phyloP scores from a whole-genome alignment of 345 rosid species.

The Dipteronia dyeriana region DNA sequence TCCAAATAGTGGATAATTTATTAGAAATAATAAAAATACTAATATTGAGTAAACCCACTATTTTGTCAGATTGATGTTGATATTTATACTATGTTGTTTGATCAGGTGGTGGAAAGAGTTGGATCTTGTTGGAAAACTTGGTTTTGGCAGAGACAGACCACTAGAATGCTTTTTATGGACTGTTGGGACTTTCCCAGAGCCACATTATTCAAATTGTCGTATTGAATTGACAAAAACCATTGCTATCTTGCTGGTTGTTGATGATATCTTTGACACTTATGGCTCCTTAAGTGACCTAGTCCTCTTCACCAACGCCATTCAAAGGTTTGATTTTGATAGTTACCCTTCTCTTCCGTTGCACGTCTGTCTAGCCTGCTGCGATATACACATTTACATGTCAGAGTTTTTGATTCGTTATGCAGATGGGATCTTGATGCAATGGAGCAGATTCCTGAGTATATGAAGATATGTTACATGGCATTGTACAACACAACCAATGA shows the following conservation, averaged over 20 bases:
- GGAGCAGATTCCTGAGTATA: conserved; percentile 33
- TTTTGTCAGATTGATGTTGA: too few relatives aligned
- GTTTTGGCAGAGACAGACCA: conserved; percentile 35
- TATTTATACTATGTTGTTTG: too few relatives aligned
- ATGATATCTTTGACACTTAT: conserved; percentile 32
- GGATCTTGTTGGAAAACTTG: conserved; percentile 26
- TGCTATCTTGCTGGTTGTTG: conserved; percentile 29
- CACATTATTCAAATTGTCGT: conserved; percentile 22
- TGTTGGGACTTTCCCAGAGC: conserved; percentile 27
- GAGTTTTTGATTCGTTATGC: neutral
- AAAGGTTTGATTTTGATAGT: conserved; percentile 14
- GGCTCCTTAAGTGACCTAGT: conserved; percentile 26
- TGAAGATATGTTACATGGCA: conserved; percentile 39
- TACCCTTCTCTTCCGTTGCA: neutral
- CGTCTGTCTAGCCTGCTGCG: too few relatives aligned
- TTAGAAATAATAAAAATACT: too few relatives aligned
- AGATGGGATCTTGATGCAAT: conserved; percentile 34
- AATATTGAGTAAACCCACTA: too few relatives aligned
- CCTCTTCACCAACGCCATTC: conserved; percentile 28
- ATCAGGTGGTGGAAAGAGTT: conserved; percentile 34
- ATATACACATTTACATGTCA: neutral
- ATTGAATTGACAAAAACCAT: conserved; percentile 26
- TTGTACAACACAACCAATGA: conserved; percentile 34
- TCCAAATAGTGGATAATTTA: too few relatives aligned
- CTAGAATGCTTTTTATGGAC: conserved; percentile 33